A percentile compares a stretch with the other conserved stretches of the same genome.
Evolutionary conservation across 78 protist species (phyloP).

Genomic region (Dictyostelium purpureum): DNA sequence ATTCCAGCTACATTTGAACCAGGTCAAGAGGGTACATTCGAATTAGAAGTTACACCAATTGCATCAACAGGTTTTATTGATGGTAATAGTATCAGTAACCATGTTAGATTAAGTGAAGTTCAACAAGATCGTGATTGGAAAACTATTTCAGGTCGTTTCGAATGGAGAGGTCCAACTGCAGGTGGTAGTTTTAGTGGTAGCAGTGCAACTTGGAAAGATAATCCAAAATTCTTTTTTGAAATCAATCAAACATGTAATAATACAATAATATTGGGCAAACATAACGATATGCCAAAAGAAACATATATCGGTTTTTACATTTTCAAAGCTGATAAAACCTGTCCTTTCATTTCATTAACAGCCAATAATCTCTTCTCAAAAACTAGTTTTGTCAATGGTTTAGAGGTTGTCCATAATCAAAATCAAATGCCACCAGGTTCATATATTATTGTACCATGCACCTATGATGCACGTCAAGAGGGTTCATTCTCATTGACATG

Average conservation of each 20-base stretch:
- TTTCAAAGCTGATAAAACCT: conserved; percentile 25
- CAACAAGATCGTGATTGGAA: conserved; percentile 43
- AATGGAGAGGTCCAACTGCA: conserved; percentile 58
- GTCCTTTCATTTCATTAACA: conserved; percentile 38
- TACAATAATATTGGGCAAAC: conserved; percentile 25
- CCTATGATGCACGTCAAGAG: conserved; percentile 61
- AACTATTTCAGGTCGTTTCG: not conserved
- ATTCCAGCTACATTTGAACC: conserved; percentile 77
- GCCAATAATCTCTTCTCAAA: conserved; percentile 38
- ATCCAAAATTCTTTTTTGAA: conserved; percentile 70
- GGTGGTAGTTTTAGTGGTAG: conserved; percentile 78
- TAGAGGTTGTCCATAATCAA: conserved; percentile 36
- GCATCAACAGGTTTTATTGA: not conserved
- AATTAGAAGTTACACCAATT: conserved; percentile 44
- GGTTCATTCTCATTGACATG: conserved; percentile 18
- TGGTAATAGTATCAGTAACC: not conserved
- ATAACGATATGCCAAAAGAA: conserved; percentile 14
- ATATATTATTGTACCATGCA: conserved; percentile 62
- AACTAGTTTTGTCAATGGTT: conserved; percentile 55
- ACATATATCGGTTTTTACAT: conserved; percentile 64
- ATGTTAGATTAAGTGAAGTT: conserved; percentile 9
- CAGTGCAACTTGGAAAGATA: conserved; percentile 68
- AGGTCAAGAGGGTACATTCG: conserved; percentile 57
- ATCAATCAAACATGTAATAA: not conserved
- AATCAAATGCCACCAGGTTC: conserved; percentile 22